Percentiles rank a stretch among this genome's conserved stretches.
Evolutionary conservation across 805 yeast species (phyloP).

Genomic region (Hermanozyma aechmeae): DNA sequence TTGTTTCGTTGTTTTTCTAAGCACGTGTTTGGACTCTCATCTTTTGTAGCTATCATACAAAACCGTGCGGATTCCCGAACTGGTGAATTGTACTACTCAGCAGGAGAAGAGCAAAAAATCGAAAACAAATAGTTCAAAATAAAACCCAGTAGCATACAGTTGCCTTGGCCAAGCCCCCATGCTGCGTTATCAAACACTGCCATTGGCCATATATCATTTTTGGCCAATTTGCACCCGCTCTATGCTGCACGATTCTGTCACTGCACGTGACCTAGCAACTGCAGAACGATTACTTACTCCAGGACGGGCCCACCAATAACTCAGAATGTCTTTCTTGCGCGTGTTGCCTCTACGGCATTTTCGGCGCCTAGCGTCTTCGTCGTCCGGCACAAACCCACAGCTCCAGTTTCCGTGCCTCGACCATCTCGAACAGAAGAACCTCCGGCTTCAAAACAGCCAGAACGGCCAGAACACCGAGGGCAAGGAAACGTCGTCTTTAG

Average conservation of each 20-base stretch:
- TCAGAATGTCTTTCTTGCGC: background rate
- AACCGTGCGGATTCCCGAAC: too few relatives aligned
- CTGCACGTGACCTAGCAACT: background rate
- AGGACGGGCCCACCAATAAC: background rate
- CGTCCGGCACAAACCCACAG: slow-evolving; percentile 46
- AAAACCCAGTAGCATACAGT: too few relatives aligned
- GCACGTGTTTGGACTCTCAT: too few relatives aligned
- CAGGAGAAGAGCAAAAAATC: too few relatives aligned
- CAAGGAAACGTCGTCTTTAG: slow-evolving; percentile 27
- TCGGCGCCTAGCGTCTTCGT: slow-evolving; percentile 3
- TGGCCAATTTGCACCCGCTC: slow-evolving; percentile 1
- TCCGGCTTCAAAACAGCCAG: slow-evolving; percentile 19
- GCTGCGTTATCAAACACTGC: too few relatives aligned
- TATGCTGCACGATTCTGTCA: background rate
- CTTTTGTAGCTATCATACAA: too few relatives aligned
- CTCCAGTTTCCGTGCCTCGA: slow-evolving; percentile 82
- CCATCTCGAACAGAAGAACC: slow-evolving; percentile 51
- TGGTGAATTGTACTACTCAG: too few relatives aligned
- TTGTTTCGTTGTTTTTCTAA: too few relatives aligned
- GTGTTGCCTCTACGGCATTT: slow-evolving; percentile 1
- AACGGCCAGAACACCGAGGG: slow-evolving; percentile 3
- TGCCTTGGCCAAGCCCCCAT: too few relatives aligned
- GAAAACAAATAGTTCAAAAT: too few relatives aligned
- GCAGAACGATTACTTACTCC: background rate
- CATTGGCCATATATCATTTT: too few relatives aligned